Base-by-base conservation (phyloP, 2,329 filamentous ascomycete genomes). In the Thielaviopsis populi region DNA sequence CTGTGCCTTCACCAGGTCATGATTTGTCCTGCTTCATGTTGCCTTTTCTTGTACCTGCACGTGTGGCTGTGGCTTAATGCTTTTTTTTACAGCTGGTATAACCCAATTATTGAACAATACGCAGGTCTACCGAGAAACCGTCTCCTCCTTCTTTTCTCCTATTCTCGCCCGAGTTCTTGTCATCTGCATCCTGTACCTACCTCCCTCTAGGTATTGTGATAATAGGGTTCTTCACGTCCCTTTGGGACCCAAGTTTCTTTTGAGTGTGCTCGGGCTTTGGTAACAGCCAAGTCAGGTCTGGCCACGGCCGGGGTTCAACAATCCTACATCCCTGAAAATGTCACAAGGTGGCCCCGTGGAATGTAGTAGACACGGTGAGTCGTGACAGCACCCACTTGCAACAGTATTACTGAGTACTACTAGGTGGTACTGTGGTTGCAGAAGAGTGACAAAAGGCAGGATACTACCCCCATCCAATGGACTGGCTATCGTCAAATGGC, bases 161-260 rank as follows among this genome's bases (percentile, higher is more conserved):
- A 10, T 60, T 60, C 58, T 60, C 53, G 17, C 53, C 53, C 53
- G 27, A 19, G 53, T 56, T 56, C 53, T 33, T 56, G 53, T 19
- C 53, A 56, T 56, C 53, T 56, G 27, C n/a, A 46, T 6, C 17
- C n/a, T 37, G 53, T 56, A 56, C 53, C 53, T 56, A 56, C 53
- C 53, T 56, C 27, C 53, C 30, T 56, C 53, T 5, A 37, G 37
- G 33, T 56, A 37, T 13, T 56, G 1, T 10, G 15, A 30, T 37
- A 56, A 56, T 33, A 5, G 15, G 42, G 5, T 37, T 37, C 33
- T 8, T 8, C 33, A 10, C 33, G 8, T 37, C 42, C 42, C 17
- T 46, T 46, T 46, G n/a, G 17, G 53, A 19, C 53, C n/a, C 17
- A 56, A 56, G 53, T 56, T 56, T 37, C 53, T 19, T 46, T 37